Conservation (phyloP, 2,329 filamentous ascomycete genomes). For the Monosporascus sp. region DNA sequence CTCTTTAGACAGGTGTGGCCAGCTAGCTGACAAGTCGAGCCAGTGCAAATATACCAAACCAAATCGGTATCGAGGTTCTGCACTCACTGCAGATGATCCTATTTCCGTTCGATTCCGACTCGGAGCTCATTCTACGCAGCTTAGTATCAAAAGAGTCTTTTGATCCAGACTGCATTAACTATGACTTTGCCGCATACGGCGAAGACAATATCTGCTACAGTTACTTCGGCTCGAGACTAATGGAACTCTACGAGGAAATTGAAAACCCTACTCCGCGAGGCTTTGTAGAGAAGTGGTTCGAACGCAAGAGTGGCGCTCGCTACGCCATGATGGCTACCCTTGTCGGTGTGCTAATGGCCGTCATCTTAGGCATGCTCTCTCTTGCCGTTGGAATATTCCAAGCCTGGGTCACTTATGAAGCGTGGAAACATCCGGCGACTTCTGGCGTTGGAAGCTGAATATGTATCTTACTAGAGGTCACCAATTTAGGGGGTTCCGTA, state of each 20-base stretch:
- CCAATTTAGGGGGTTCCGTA: no score
- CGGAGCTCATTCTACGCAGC: slow-evolving; percentile 9
- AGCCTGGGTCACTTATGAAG: no score
- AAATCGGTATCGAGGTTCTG: slow-evolving; percentile 21
- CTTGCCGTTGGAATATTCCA: no score
- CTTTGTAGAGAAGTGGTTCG: no score
- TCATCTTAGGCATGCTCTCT: no score
- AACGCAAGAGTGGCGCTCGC: no score
- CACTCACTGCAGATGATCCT: slow-evolving; percentile 19
- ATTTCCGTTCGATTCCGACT: slow-evolving; percentile 18
- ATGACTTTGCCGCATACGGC: neutral
- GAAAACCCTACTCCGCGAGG: slow-evolving; percentile 5
- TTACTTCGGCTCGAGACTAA: slow-evolving; percentile 2
- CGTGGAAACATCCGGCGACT: no score
- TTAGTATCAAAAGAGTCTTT: slow-evolving; percentile 9
- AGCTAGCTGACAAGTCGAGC: slow-evolving; percentile 4
- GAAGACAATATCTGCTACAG: neutral
- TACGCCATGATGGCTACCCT: no score
- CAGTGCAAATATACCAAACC: slow-evolving; percentile 5
- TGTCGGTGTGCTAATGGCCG: no score
- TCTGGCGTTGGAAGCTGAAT: no score
- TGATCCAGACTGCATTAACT: slow-evolving; percentile 6
- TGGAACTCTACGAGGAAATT: slow-evolving; percentile 6
- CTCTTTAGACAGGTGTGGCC: no score
- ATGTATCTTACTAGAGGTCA: no score